Percentiles rank a stretch among this genome's conserved stretches.
Conservation (phyloP, 2,329 filamentous ascomycete species). For the Diaporthe ampelina region DNA sequence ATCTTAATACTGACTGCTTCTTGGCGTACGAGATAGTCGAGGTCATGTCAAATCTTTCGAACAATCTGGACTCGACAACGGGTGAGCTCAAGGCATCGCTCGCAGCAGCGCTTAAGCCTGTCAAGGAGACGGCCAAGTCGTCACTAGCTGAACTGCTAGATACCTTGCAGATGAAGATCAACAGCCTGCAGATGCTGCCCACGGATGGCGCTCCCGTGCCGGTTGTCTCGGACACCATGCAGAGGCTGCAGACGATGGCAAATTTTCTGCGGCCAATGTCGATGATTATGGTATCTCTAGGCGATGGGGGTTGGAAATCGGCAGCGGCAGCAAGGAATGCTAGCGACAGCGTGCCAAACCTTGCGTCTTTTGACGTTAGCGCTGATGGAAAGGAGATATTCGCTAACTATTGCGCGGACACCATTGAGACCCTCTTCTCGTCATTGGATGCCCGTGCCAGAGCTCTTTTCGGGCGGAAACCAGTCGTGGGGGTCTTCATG, state of each 20-base stretch:
- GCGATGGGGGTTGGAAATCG: conserved; percentile 89
- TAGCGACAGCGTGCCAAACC: conserved; percentile 75
- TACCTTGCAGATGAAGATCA: conserved; percentile 81
- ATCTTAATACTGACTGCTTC: conserved; percentile 92
- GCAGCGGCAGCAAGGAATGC: conserved; percentile 67
- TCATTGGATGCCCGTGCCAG: conserved; percentile 83
- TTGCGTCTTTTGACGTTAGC: conserved; percentile 86
- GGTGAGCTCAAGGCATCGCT: conserved; percentile 88
- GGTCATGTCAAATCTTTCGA: conserved; percentile 84
- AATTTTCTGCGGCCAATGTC: conserved; percentile 88
- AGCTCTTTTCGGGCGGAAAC: conserved; percentile 80
- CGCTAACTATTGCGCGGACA: conserved; percentile 90
- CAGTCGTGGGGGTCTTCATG: conserved; percentile 87
- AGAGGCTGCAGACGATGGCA: conserved; percentile 87
- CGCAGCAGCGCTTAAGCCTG: conserved; percentile 87
- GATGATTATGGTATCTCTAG: conserved; percentile 91
- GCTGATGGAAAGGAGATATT: conserved; percentile 92
- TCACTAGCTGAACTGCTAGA: conserved; percentile 88
- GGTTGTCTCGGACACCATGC: conserved; percentile 87
- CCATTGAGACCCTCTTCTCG: conserved; percentile 83
- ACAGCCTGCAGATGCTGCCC: conserved; percentile 76
- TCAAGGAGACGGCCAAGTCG: conserved; percentile 90
- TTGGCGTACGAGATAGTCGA: conserved; percentile 96
- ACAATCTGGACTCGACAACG: conserved; percentile 83
- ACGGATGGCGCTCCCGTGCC: conserved; percentile 83